phyloP scores from a whole-genome alignment of 257 asterid species.

The Galeopsis tetrahit region DNA sequence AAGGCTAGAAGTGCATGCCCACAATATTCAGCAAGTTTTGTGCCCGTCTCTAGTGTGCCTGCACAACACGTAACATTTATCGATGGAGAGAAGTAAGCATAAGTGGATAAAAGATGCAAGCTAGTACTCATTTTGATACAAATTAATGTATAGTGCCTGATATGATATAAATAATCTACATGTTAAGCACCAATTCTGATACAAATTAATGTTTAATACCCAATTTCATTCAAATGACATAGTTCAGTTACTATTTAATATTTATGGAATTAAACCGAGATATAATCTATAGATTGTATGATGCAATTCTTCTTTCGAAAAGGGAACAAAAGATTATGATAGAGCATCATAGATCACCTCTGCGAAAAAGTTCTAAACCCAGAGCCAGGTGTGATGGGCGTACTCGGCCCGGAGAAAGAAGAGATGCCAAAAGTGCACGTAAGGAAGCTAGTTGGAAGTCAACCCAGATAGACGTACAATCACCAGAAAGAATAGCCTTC shows the following conservation, averaged over 20 bases:
- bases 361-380: constrained; percentile 66
- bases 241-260: neutral
- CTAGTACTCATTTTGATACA: neutral
- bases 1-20: constrained; percentile 67
- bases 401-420: constrained; percentile 70
- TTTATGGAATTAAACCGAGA: neutral
- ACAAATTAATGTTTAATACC: neutral
- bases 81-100: neutral
- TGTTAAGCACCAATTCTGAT: neutral
- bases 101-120: neutral
- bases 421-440: constrained; percentile 89
- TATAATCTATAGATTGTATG: neutral
- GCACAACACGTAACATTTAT: constrained; percentile 23
- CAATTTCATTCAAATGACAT: neutral
- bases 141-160: neutral
- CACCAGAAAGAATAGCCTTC: constrained; percentile 38
- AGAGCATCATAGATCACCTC: constrained; percentile 50
- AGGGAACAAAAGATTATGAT: constrained; percentile 13
- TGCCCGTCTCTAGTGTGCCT: constrained; percentile 68
- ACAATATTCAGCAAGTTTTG: constrained; percentile 62
- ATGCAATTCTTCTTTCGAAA: neutral
- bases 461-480: constrained; percentile 44
- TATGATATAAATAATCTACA: too few species aligned
- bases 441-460: constrained; percentile 79
- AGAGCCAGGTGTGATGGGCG: constrained; percentile 73